phyloP scores from a whole-genome alignment of 305 asterid genomes.

The Ilex paraguariensis region DNA sequence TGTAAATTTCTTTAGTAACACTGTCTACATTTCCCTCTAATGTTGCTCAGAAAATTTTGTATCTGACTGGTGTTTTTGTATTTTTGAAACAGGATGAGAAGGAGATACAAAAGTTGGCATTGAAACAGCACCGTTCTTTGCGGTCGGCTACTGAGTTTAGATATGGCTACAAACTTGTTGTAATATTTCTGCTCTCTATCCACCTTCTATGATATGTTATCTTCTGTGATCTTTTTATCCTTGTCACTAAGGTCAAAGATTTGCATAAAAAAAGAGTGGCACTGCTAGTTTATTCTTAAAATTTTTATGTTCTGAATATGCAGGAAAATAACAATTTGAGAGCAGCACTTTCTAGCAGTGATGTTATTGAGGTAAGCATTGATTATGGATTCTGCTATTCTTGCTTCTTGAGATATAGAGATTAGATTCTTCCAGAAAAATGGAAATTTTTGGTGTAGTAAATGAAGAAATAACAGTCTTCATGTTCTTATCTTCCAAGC shows the following conservation, averaged over 20 bases:
- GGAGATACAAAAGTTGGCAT: constrained; percentile 80
- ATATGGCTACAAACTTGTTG: constrained; percentile 97
- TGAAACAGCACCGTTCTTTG: constrained; percentile 68
- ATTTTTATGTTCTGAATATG: constrained; percentile 18
- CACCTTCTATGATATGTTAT: not conserved
- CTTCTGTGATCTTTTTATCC: not conserved
- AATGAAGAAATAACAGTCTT: too few relatives aligned
- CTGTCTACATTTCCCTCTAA: not conserved
- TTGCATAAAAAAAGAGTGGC: too few relatives aligned
- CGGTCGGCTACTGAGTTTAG: constrained; percentile 74
- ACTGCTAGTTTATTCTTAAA: not conserved
- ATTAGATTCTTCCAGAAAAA: too few relatives aligned
- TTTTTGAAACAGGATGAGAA: constrained; percentile 73
- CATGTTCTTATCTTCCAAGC: too few relatives aligned
- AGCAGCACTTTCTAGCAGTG: constrained; percentile 64
- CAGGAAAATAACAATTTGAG: constrained; percentile 83
- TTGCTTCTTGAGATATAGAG: too few relatives aligned
- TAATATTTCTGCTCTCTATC: constrained; percentile 40
- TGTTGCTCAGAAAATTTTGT: too few relatives aligned
- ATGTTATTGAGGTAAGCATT: constrained; percentile 70
- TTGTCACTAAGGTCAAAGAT: not conserved
- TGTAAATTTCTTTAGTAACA: not conserved
- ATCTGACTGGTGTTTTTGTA: constrained; percentile 6
- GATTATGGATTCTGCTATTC: not conserved
- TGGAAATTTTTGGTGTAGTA: too few relatives aligned